Percentiles rank a stretch among this genome's conserved stretches.
Conservation (phyloP, 257 asterid genomes). For the Solanum etuberosum region DNA sequence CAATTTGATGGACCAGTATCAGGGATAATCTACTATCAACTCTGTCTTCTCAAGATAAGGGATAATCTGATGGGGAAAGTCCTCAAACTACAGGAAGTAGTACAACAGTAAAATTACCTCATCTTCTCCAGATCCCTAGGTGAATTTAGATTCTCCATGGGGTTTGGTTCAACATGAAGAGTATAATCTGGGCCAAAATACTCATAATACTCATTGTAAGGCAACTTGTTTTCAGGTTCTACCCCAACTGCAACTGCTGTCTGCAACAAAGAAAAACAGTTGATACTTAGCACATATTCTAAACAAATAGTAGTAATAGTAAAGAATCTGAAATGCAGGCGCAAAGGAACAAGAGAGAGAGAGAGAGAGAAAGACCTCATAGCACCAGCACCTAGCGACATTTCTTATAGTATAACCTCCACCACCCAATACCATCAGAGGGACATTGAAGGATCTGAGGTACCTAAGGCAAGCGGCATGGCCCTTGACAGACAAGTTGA, state of each 20-base stretch:
- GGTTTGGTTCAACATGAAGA: slow-evolving; percentile 59
- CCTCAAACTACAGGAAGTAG: neutral
- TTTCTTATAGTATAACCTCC: slow-evolving; percentile 65
- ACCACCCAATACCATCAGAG: slow-evolving; percentile 66
- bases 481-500: slow-evolving; percentile 54
- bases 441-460: slow-evolving; percentile 56
- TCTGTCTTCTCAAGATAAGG: neutral
- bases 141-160: slow-evolving; percentile 53
- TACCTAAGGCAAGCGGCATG: slow-evolving; percentile 60
- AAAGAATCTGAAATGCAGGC: neutral
- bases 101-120: slow-evolving; percentile 26
- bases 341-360: neutral
- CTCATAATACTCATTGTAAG: slow-evolving; percentile 74
- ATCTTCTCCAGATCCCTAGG: slow-evolving; percentile 61
- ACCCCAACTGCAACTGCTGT: slow-evolving; percentile 88
- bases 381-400: slow-evolving; percentile 67
- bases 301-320: neutral
- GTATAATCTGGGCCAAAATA: slow-evolving; percentile 79
- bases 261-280: slow-evolving; percentile 31
- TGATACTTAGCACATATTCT: neutral
- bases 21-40: neutral
- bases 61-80: neutral
- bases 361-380: slow-evolving; percentile 31
- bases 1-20: neutral
- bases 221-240: slow-evolving; percentile 75